These are phyloP conservation scores for Flaveria robusta DNA, from an alignment of 129 eudicot species.

Conservation along the genomic window DNA sequence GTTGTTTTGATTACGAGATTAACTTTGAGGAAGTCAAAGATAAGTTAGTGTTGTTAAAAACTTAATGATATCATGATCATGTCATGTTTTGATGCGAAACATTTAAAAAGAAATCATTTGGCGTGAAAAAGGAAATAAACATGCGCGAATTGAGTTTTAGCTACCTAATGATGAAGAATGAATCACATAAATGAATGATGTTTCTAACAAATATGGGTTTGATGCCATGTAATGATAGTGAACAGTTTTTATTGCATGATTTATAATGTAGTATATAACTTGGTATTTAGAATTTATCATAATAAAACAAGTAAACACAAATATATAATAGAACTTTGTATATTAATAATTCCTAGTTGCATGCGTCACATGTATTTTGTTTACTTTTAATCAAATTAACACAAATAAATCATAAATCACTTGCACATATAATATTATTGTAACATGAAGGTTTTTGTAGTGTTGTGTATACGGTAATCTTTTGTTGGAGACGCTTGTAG, in stretches of 20 bases:
- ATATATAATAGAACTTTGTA: too few species aligned
- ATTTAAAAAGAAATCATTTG: background rate
- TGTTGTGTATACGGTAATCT: too few species aligned
- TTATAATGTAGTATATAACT: background rate
- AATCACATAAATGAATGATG: constrained; percentile 10
- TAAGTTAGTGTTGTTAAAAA: background rate
- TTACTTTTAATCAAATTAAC: too few species aligned
- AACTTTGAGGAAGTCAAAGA: constrained; percentile 21
- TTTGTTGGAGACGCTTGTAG: too few species aligned
- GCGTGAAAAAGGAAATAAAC: constrained; percentile 2
- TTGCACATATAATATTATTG: too few species aligned
- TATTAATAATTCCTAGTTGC: too few species aligned
- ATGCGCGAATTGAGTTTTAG: background rate
- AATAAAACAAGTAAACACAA: background rate
- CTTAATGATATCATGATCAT: constrained; percentile 21
- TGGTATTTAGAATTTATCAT: background rate
- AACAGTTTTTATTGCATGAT: background rate
- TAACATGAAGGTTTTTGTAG: too few species aligned
- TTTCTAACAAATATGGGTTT: background rate
- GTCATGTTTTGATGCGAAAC: constrained; percentile 18
- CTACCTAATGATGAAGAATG: constrained; percentile 29
- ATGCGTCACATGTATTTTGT: background rate
- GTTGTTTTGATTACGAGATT: background rate
- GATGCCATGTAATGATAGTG: constrained; percentile 18
- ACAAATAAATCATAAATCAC: too few species aligned